phyloP scores from a whole-genome alignment of 768 basidiomycete genomes.

The Agrocybe praecox region DNA sequence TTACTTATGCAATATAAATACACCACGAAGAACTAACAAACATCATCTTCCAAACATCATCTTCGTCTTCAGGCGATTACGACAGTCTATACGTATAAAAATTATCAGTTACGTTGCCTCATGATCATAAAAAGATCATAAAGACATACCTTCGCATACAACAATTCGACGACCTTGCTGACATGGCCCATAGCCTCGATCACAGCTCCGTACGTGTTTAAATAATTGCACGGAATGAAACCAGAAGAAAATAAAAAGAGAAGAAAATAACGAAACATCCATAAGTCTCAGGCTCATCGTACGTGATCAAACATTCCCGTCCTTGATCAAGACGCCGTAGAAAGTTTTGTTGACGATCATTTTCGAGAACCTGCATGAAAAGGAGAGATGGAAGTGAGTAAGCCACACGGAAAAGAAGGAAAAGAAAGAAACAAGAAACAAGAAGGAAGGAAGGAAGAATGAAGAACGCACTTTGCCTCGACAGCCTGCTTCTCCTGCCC shows the following conservation, averaged over 20 bases:
- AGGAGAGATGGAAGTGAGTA: not conserved
- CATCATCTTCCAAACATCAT: no score
- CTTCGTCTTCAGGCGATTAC: not conserved
- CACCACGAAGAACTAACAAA: no score
- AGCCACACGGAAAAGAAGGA: not conserved
- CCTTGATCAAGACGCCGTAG: conserved; percentile 95
- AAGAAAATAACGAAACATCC: conserved; percentile 45
- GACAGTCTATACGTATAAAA: conserved; percentile 3
- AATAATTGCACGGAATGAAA: not conserved
- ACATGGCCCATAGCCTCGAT: conserved; percentile 90
- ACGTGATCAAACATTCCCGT: conserved; percentile 86
- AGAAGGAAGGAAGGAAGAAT: no score
- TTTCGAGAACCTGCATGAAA: conserved; percentile 73
- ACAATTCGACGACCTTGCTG: conserved; percentile 89
- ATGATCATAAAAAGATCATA: no score
- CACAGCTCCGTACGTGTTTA: conserved; percentile 89
- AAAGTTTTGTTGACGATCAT: conserved; percentile 98
- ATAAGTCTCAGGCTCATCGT: conserved; percentile 83
- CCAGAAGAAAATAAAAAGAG: not conserved
- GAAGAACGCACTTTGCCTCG: conserved; percentile 77
- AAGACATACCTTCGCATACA: conserved; percentile 82
- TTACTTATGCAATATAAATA: no score
- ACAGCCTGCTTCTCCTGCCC: conserved; percentile 88
- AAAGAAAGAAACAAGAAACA: no score
- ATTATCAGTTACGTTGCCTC: no score